phyloP scores from a whole-genome alignment of 1,284 basidiomycete genomes.

The Ustilago lituana region DNA sequence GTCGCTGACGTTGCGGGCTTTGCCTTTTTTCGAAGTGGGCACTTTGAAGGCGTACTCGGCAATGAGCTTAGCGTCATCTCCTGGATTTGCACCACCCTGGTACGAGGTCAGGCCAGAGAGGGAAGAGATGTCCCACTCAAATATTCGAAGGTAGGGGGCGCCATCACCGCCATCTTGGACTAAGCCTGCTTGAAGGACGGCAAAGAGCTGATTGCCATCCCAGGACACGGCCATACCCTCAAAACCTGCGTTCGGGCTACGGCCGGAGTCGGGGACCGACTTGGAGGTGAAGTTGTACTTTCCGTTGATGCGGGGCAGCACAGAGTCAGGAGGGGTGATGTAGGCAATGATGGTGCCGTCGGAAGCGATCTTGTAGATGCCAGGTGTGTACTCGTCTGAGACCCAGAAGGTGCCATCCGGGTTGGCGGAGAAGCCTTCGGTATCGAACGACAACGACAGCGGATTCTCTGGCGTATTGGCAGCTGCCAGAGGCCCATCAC shows the following conservation, averaged over 20 bases:
- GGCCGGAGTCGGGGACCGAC: constrained; percentile 69
- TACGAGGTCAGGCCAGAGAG: constrained; percentile 24
- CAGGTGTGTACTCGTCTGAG: constrained; percentile 78
- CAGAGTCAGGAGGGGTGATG: constrained; percentile 74
- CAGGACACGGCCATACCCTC: constrained; percentile 74
- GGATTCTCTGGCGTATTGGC: constrained; percentile 67
- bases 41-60: constrained; percentile 76
- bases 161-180: constrained; percentile 73
- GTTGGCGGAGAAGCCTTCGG: constrained; percentile 74
- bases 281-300: constrained; percentile 73
- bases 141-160: constrained; percentile 31
- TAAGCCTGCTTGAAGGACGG: constrained; percentile 74
- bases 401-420: constrained; percentile 70
- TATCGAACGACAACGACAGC: constrained; percentile 71
- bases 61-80: constrained; percentile 38
- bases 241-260: constrained; percentile 72
- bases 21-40: constrained; percentile 72
- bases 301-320: constrained; percentile 71
- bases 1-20: constrained; percentile 73
- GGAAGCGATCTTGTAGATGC: constrained; percentile 73
- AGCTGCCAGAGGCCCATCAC: constrained; percentile 59
- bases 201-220: constrained; percentile 72
- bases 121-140: constrained; percentile 39
- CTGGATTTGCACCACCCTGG: constrained; percentile 68
- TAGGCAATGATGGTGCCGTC: constrained; percentile 72